Evolutionary conservation across 345 rosid species (phyloP).

Genomic region (Syzygium oleosum): DNA sequence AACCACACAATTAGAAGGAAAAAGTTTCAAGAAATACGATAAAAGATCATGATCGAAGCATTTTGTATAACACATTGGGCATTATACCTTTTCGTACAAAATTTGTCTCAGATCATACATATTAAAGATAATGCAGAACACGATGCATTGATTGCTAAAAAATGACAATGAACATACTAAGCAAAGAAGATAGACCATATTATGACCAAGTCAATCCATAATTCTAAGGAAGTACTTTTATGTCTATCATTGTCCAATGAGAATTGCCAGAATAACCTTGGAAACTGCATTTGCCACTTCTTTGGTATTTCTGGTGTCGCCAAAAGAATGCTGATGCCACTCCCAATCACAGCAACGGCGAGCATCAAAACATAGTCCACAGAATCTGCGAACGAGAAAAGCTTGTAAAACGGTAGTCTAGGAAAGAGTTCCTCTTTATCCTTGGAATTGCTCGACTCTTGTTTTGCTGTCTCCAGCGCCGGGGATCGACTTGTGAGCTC

Average conservation of each 20-base stretch:
- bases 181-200: neutral
- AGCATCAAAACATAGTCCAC: slow-evolving; percentile 46
- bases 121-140: too few species aligned
- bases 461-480: neutral
- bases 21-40: neutral
- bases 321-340: slow-evolving; percentile 48
- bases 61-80: neutral
- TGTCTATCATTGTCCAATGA: too few species aligned
- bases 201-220: too few species aligned
- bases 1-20: neutral
- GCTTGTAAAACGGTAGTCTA: slow-evolving; percentile 23
- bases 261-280: slow-evolving; percentile 14
- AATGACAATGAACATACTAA: neutral
- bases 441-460: slow-evolving; percentile 1
- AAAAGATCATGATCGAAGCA: neutral
- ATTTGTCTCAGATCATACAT: neutral
- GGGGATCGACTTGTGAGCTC: neutral
- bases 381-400: slow-evolving; percentile 62
- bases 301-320: slow-evolving; percentile 23
- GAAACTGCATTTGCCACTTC: slow-evolving; percentile 25
- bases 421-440: slow-evolving; percentile 5
- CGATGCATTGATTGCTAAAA: neutral
- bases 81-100: neutral
- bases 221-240: too few species aligned
- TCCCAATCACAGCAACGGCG: slow-evolving; percentile 33